Percentiles rank a stretch among this genome's conserved stretches.
These are phyloP conservation scores for Paraconiothyrium brasiliense DNA, from an alignment of 2,329 filamentous ascomycete species.

Conservation along the genomic window DNA sequence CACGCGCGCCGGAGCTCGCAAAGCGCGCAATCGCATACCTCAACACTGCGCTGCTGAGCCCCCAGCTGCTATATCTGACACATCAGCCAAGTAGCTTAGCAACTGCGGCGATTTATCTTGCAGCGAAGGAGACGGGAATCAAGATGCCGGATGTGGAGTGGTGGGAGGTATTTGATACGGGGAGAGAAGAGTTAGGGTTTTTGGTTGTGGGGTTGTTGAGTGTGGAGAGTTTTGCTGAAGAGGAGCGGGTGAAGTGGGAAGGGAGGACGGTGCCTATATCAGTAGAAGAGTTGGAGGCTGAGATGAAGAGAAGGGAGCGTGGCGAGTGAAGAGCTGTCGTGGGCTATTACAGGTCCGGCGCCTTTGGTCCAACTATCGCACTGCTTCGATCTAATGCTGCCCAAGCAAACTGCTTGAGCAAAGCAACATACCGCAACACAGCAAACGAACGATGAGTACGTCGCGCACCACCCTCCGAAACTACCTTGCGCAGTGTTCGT, in stretches of 20 bases:
- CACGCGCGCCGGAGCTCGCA: conserved; percentile 64
- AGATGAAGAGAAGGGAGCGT: conserved; percentile 62
- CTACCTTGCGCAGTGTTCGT: neutral
- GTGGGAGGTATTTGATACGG: conserved; percentile 99
- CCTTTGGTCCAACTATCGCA: neutral
- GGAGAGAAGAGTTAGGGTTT: conserved; percentile 93
- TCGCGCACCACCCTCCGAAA: neutral
- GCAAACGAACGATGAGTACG: neutral
- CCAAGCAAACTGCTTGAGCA: neutral
- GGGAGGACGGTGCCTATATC: conserved; percentile 66
- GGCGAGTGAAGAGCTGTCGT: conserved; percentile 14
- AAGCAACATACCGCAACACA: neutral
- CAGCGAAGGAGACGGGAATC: conserved; percentile 77
- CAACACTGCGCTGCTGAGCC: conserved; percentile 86
- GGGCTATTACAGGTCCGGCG: too few species aligned
- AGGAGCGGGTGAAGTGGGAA: conserved; percentile 66
- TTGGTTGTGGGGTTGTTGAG: conserved; percentile 87
- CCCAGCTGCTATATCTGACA: conserved; percentile 89
- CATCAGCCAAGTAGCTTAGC: conserved; percentile 89
- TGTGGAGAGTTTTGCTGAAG: conserved; percentile 73
- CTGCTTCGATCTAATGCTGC: neutral
- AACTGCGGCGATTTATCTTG: conserved; percentile 89
- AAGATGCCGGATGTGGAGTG: conserved; percentile 86
- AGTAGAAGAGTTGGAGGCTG: conserved; percentile 65
- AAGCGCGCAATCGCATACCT: conserved; percentile 76